Evolutionary conservation across 2,329 filamentous ascomycete species (phyloP).

Genomic region (Beauveria scarabaeidicola): DNA sequence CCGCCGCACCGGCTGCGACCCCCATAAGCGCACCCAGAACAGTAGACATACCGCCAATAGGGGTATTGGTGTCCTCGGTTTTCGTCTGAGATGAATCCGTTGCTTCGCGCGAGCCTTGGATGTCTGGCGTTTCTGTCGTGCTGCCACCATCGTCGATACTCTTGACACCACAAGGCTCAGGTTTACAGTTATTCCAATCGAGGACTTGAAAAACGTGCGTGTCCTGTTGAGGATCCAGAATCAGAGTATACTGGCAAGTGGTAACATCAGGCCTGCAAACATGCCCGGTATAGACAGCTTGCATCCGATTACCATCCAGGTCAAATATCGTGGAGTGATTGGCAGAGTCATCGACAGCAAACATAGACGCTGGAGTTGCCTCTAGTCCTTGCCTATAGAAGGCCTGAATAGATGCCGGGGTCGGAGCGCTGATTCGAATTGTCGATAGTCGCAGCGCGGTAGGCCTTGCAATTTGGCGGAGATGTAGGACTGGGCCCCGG

Average conservation of each 20-base stretch:
- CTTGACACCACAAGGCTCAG: background rate
- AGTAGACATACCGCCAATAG: slow-evolving; percentile 28
- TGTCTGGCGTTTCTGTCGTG: background rate
- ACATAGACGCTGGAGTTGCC: slow-evolving; percentile 43
- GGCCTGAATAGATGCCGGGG: slow-evolving; percentile 55
- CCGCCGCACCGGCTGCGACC: slow-evolving; percentile 52
- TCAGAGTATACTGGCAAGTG: background rate
- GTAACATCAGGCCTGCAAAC: slow-evolving; percentile 22
- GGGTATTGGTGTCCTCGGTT: background rate
- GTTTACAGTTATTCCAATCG: background rate
- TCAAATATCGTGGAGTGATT: slow-evolving; percentile 55
- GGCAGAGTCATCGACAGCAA: slow-evolving; percentile 14
- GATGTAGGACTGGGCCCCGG: slow-evolving; percentile 32
- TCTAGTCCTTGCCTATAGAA: slow-evolving; percentile 65
- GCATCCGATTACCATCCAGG: slow-evolving; percentile 76
- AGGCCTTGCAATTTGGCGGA: slow-evolving; percentile 34
- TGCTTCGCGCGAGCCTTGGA: background rate
- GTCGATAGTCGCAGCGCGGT: slow-evolving; percentile 34
- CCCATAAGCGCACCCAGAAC: slow-evolving; percentile 64
- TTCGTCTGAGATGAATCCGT: background rate
- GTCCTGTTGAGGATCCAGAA: background rate
- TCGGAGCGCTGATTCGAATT: slow-evolving; percentile 61
- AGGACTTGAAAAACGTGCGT: background rate
- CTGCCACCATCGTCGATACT: background rate
- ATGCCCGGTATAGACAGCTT: slow-evolving; percentile 49